Conservation (phyloP, 2,329 filamentous ascomycete species). For the Aspergillus intermedius region DNA sequence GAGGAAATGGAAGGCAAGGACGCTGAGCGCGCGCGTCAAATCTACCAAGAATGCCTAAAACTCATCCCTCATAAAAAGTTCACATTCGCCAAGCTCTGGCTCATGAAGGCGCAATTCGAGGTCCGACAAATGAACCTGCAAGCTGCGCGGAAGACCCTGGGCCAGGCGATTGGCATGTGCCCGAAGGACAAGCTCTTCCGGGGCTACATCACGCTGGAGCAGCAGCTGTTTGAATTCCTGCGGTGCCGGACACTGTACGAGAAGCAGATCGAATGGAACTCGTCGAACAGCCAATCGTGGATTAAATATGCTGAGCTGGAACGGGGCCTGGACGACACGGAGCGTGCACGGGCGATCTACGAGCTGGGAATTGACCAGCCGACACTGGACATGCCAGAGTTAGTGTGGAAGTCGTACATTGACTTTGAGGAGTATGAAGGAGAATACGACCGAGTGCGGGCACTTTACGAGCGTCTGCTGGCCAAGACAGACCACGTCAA, state of each 20-base stretch:
- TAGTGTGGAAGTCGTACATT: conserved; percentile 97
- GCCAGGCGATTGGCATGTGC: conserved; percentile 84
- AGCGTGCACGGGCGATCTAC: conserved; percentile 82
- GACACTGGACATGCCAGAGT: conserved; percentile 89
- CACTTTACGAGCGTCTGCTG: conserved; percentile 82
- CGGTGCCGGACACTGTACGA: conserved; percentile 86
- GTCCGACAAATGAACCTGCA: conserved; percentile 77
- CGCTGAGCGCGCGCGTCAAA: conserved; percentile 69
- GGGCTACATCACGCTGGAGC: conserved; percentile 87
- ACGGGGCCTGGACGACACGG: conserved; percentile 80
- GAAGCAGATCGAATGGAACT: conserved; percentile 89
- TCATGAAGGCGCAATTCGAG: conserved; percentile 89
- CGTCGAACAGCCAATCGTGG: conserved; percentile 87
- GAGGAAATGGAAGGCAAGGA: conserved; percentile 85
- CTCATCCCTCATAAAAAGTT: conserved; percentile 94
- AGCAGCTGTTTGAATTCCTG: conserved; percentile 88
- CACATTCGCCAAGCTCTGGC: conserved; percentile 95
- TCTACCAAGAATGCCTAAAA: conserved; percentile 82
- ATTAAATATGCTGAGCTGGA: conserved; percentile 94
- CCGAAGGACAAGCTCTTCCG: conserved; percentile 94
- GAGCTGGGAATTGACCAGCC: conserved; percentile 80
- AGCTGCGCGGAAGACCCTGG: conserved; percentile 78
- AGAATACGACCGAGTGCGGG: conserved; percentile 76
- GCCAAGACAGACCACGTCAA: conserved; percentile 98
- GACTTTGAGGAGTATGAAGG: conserved; percentile 96